phyloP scores from a whole-genome alignment of 169 alveolate species.

The Plasmodium blacklocki region DNA sequence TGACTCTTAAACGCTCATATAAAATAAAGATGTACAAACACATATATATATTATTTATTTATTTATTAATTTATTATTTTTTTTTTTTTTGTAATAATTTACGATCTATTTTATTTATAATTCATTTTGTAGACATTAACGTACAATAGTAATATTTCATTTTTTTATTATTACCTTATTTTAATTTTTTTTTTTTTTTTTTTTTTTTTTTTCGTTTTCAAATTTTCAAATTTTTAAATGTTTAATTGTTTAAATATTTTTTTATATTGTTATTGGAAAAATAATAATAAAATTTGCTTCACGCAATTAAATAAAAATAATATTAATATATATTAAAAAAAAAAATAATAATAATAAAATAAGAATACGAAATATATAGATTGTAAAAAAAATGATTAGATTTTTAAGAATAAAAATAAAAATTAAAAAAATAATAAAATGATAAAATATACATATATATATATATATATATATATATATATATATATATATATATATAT shows the following conservation, averaged over 20 bases:
- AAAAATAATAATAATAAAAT: no score
- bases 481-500: neutral
- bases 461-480: conserved; percentile 1
- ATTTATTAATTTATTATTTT: neutral
- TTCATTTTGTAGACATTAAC: no score
- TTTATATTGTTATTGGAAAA: neutral
- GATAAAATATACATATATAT: neutral
- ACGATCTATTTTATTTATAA: no score
- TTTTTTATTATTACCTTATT: no score
- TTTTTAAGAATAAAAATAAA: neutral
- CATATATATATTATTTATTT: neutral
- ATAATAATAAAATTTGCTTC: neutral
- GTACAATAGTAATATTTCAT: no score
- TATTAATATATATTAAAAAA: no score
- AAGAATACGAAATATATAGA: neutral
- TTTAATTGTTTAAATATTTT: no score
- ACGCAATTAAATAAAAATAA: neutral
- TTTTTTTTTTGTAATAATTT: neutral
- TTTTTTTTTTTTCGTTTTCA: no score
- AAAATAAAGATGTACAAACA: neutral
- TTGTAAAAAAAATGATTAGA: neutral
- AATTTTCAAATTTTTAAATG: no score
- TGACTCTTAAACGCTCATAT: neutral
- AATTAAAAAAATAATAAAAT: neutral
- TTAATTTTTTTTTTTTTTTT: no score